Conservation (phyloP, 306 rosid genomes). For the Acacia crassicarpa region DNA sequence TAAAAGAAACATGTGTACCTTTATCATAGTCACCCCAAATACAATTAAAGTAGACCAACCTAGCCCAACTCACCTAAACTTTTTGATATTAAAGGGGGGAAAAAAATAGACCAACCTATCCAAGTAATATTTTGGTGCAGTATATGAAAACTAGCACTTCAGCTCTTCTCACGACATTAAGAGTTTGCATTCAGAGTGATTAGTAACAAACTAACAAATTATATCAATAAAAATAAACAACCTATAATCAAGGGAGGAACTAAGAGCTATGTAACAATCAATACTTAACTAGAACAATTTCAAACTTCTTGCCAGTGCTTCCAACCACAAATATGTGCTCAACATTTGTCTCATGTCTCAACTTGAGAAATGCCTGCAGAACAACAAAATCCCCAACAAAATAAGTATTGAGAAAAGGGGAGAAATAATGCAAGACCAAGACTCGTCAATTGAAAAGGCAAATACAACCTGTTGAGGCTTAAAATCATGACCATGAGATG, state of each 20-base stretch:
- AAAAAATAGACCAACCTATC: neutral
- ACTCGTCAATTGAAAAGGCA: neutral
- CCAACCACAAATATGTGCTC: conserved; percentile 89
- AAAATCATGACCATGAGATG: conserved; percentile 71
- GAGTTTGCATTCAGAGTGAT: neutral
- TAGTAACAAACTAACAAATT: neutral
- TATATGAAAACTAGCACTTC: neutral
- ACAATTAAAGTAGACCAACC: neutral
- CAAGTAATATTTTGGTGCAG: neutral
- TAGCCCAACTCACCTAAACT: neutral
- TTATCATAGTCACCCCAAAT: neutral
- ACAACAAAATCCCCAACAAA: conserved; percentile 38
- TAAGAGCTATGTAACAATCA: conserved; percentile 22
- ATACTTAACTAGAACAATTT: conserved; percentile 80
- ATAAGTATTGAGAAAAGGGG: conserved; percentile 7
- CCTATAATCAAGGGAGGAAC: neutral
- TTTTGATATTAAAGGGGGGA: too few species aligned
- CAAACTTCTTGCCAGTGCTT: conserved; percentile 71
- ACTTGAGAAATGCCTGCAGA: conserved; percentile 84
- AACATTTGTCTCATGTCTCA: conserved; percentile 80
- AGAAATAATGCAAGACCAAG: conserved; percentile 18
- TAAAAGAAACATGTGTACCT: neutral
- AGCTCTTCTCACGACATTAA: neutral
- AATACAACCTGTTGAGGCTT: conserved; percentile 89
- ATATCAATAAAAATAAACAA: conserved; percentile 9